Base-by-base conservation (phyloP, 768 basidiomycete genomes). In the Tulasnella calospora region DNA sequence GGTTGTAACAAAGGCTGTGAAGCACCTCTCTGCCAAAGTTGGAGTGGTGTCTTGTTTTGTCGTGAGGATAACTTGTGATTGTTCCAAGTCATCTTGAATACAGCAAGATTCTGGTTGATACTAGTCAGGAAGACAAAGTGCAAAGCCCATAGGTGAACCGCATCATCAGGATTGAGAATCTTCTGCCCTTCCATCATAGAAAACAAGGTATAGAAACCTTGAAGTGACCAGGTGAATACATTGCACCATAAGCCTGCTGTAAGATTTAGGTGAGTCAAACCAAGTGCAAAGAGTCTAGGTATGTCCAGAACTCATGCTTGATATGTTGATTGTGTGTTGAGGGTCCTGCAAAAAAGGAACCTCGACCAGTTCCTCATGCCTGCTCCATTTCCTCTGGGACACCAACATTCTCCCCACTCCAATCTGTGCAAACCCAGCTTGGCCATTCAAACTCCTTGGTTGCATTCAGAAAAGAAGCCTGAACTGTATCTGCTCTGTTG, bases 401-500 rank as follows among this genome's bases (percentile, higher is more conserved):
- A 7, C 5, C 9, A 4, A 71, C 2, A 40, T 71, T 71, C 71
- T 71, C 71, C 36, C 71, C 71, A 10, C 71, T 35, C 71, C 71
- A 71, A 27, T 71, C 71, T 8, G 71, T 35, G 4, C 71, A 17
- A 3, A 71, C 71, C 0, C 71, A 35, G 17, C 71, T 71, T 3
- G 71, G 71, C 71, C 71, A 71, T 3, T 35, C 71, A 10, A 17
- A 44, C 8, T 23, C 41, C 10, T n/a, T n/a, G n/a, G 41, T 35
- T n/a, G 71, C 36, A 5, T 71, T 8, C 4, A 2, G 36, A 35
- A 80, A 81, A 0, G 86, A 76, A 0, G 81, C 33, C 0, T 85
- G 77, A 2, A 88, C 87, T 8, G 86, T 87, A 0, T 81, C 69
- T 0, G 82, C 85, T 6, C 80, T 71, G 73, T 88, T 88, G 80